phyloP scores from a whole-genome alignment of 371 early-diverging fungal species.

The Batrachochytrium dendrobatidis region DNA sequence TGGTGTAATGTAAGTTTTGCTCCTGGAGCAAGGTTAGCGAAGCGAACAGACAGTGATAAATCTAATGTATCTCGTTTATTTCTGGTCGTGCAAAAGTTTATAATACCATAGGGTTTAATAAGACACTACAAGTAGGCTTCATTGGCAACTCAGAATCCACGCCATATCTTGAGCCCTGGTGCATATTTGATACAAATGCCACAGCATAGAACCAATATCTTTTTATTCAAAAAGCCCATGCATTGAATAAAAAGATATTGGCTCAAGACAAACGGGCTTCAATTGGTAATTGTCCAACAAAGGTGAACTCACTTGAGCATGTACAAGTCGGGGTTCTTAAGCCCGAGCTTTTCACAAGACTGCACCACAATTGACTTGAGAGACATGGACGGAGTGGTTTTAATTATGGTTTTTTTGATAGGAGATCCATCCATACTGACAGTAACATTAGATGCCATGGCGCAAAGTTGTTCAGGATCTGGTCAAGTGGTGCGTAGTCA shows the following conservation, averaged over 20 bases:
- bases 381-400: conserved; percentile 31
- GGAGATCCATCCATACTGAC: conserved; percentile 24
- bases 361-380: conserved; percentile 23
- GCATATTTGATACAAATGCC: too few relatives aligned
- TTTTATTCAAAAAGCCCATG: too few relatives aligned
- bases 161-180: too few relatives aligned
- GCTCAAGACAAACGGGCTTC: neutral
- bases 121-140: too few relatives aligned
- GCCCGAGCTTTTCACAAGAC: conserved; percentile 22
- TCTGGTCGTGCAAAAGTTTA: conserved; percentile 26
- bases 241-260: neutral
- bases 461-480: too few relatives aligned
- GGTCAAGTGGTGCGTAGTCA: too few relatives aligned
- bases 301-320: conserved; percentile 17
- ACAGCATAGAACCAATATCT: too few relatives aligned
- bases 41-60: conserved; percentile 47
- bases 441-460: conserved; percentile 26
- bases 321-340: conserved; percentile 14
- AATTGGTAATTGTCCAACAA: neutral
- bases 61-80: conserved; percentile 42
- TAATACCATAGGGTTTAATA: too few relatives aligned
- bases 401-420: conserved; percentile 15
- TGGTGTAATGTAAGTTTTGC: conserved; percentile 44
- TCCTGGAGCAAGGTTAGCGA: conserved; percentile 53
- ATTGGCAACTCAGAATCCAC: too few relatives aligned